Evolutionary conservation across 129 eudicot genomes (phyloP), one percentile per base, ranked within the genome.

Genomic region (Saposhnikovia divaricata): DNA sequence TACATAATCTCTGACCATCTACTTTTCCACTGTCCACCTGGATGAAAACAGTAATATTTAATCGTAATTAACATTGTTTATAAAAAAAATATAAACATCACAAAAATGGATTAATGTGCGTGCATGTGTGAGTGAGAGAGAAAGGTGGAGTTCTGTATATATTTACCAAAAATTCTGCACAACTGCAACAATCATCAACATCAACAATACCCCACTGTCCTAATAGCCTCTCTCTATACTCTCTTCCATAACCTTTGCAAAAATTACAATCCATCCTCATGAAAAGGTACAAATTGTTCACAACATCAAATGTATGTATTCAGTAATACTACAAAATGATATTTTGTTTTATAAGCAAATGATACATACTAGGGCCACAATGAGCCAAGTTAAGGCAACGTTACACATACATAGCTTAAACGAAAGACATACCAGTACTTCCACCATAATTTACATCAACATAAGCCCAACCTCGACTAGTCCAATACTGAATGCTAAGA

Each of bases 391-490:
- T 27, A 68, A 44, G 69, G 34, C 76, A 28, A 63, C 21, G 43
- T 5, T 3, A 48, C 18, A 75, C 27, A 75, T 16, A 27, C 53
- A 63, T 19, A 71, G 28, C 55, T 66, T 76, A 31, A 59, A 77
- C 27, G 9, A 73, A 83, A 73, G 45, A 72, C 85, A 42, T 84
- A 95, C 98, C 98, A 50, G 98, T 90, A 74, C 98, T 95, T 87
- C 98, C 98, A 82, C 98, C 98, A 77, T 95, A 95, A 85, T 95
- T 95, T 79, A 95, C 98, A 92, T 95, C 98, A 72, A 95, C 98
- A 81, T 90, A 92, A 43, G 97, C 98, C 98, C 98, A 95, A 78
- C 98, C 98, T 34, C 98, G 94, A 80, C 98, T 95, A 45, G 98
- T 95, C 98, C 98, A 95, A 85, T 89, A 95, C 81, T 95, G 98